Conservation (phyloP, 805 yeast genomes). For the Ascoidea tarda region DNA sequence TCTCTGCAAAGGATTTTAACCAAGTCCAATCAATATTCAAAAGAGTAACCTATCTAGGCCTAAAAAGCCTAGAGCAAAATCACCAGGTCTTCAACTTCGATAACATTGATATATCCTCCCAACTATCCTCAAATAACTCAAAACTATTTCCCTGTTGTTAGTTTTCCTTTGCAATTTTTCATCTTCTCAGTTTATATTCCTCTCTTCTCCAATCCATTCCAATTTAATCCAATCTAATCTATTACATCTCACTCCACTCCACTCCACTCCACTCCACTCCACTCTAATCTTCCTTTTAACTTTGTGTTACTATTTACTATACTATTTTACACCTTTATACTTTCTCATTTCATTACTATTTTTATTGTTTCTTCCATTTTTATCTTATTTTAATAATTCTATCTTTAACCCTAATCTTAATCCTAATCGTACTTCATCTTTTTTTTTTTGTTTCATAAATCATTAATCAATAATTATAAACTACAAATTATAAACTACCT, state of each 20-base stretch:
- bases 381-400: not conserved
- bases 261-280: not conserved
- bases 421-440: too few species aligned
- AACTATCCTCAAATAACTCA: not conserved
- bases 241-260: not conserved
- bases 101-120: conserved; percentile 17
- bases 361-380: too few species aligned
- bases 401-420: too few species aligned
- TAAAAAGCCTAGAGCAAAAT: conserved; percentile 10
- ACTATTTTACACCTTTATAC: too few species aligned
- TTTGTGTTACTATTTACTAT: not conserved
- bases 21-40: conserved; percentile 21
- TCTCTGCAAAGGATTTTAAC: conserved; percentile 5
- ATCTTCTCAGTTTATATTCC: not conserved
- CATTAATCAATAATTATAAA: too few species aligned
- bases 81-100: conserved; percentile 19
- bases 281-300: too few species aligned
- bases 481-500: too few species aligned
- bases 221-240: not conserved
- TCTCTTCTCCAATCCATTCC: too few species aligned
- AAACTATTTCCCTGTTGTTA: not conserved
- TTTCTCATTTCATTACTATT: too few species aligned
- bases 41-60: conserved; percentile 24
- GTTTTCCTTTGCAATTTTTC: too few species aligned
- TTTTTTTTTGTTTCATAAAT: too few species aligned